Evolutionary conservation across 176 grass and related monocot species (phyloP), one percentile per base, ranked within the genome.

Genomic region (Areca catechu): DNA sequence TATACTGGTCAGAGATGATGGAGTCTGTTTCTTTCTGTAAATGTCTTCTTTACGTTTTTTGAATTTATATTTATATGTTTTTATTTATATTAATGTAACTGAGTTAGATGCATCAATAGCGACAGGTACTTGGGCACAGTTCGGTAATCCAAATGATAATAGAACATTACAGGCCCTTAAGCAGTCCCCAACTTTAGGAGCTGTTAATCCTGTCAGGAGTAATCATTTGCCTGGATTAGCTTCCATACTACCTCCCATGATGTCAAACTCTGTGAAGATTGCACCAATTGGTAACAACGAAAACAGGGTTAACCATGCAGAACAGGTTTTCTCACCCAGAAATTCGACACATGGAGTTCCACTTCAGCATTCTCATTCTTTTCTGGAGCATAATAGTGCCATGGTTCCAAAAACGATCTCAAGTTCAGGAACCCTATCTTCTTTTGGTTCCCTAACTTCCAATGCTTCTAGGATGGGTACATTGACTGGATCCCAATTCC

Each of bases 401-500:
- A 53, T 65, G 34, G 1, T 43, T 43, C 34, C 34, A 43, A 43
- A 43, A 50, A 63, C 71, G 70, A 78, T 57, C 63, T 78, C 72
- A 22, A 88, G 74, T 75, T 78, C 81, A 30, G 94, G 84, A 62
- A 62, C 7, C 47, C 22, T 47, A 23, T 37, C 57, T 62, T 61
- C 58, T 62, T 72, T 72, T 61, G 70, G 58, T 14, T 57, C 49
- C 24, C 62, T 19, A 23, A 54, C 58, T 62, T 21, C 70, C 20
- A 48, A 16, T 54, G 18, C 58, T 16, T 62, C 70, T n/a, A 27
- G 19, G 15, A 24, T 72, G 61, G 70, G 58, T 21, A 84, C 74
- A 34, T 77, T 99, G 70, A 86, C 79, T 48, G 94, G 94, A 20
- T 76, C 81, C 1, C 84, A 99, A 20, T 99, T 93, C 85, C 76